A percentile compares a stretch with the other conserved stretches of the same genome.
Evolutionary conservation across 1,139 yeast species (phyloP).

Genomic region (Geotrichum siamense): DNA sequence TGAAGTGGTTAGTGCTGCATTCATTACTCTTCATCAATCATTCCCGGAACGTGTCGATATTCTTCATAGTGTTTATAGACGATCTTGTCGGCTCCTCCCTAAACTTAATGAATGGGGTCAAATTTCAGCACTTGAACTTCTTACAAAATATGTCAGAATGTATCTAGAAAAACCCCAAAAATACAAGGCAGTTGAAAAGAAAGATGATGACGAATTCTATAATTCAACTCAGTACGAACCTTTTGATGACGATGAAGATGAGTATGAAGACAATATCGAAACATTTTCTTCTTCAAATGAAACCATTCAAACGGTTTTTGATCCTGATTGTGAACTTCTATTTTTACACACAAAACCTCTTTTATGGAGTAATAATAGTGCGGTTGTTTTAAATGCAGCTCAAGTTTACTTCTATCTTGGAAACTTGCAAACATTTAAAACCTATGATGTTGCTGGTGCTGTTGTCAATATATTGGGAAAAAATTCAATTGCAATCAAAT

Average conservation of each 20-base stretch:
- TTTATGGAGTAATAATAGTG: slow-evolving; percentile 47
- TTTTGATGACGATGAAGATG: slow-evolving; percentile 20
- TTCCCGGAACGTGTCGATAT: slow-evolving; percentile 54
- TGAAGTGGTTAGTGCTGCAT: slow-evolving; percentile 62
- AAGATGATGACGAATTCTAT: slow-evolving; percentile 13
- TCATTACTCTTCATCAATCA: slow-evolving; percentile 50
- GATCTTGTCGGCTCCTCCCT: slow-evolving; percentile 48
- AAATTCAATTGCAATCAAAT: slow-evolving; percentile 29
- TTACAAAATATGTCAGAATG: slow-evolving; percentile 58
- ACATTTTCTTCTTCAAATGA: background rate
- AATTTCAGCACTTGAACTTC: slow-evolving; percentile 48
- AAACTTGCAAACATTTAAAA: slow-evolving; percentile 45
- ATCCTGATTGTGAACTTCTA: slow-evolving; percentile 52
- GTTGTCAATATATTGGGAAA: slow-evolving; percentile 42
- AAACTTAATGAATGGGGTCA: slow-evolving; percentile 79
- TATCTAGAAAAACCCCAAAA: slow-evolving; percentile 49
- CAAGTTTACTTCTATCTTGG: slow-evolving; percentile 50
- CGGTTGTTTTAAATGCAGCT: slow-evolving; percentile 55
- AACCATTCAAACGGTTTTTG: slow-evolving; percentile 31
- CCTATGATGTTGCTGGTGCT: slow-evolving; percentile 45
- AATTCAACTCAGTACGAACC: slow-evolving; percentile 11
- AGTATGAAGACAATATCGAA: slow-evolving; percentile 11
- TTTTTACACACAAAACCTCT: slow-evolving; percentile 43
- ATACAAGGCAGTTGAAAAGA: slow-evolving; percentile 17
- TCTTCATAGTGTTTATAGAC: slow-evolving; percentile 64